These are phyloP conservation scores for Chaetoceros muelleri DNA, from an alignment of 108 stramenopile genomes.

Conservation along the genomic window DNA sequence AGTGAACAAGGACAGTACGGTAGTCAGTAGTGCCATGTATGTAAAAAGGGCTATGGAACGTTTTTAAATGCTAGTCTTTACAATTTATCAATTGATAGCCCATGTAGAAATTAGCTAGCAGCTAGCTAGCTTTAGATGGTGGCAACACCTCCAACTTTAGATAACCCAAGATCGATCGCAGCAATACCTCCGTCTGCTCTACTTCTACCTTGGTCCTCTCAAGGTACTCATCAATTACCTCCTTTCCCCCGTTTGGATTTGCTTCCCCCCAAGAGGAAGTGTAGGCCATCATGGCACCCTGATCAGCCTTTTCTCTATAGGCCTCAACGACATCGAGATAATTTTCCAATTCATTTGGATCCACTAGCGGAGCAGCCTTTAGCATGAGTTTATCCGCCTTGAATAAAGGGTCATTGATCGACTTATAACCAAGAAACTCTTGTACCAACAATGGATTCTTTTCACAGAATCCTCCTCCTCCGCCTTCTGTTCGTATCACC, in stretches of 20 bases:
- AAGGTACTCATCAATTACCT: constrained; percentile 68
- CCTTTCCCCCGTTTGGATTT: constrained; percentile 64
- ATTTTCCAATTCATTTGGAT: constrained; percentile 43
- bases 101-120: too few relatives aligned
- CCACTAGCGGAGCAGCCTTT: constrained; percentile 42
- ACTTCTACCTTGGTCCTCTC: constrained; percentile 56
- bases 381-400: constrained; percentile 64
- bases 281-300: constrained; percentile 40
- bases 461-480: constrained; percentile 54
- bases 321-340: constrained; percentile 63
- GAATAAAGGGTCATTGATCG: constrained; percentile 52
- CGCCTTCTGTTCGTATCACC: constrained; percentile 61
- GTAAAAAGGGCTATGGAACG: too few relatives aligned
- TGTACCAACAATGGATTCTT: constrained; percentile 54
- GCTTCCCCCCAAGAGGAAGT: constrained; percentile 53
- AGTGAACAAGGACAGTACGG: too few relatives aligned
- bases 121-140: constrained; percentile 21
- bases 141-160: constrained; percentile 49
- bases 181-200: constrained; percentile 38
- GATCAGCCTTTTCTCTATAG: constrained; percentile 65
- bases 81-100: too few relatives aligned
- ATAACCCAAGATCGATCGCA: constrained; percentile 39
- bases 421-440: constrained; percentile 38
- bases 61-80: too few relatives aligned
- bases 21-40: too few relatives aligned